Conservation (phyloP, 169 alveolate genomes). For the Cryptosporidium xiaoi region DNA sequence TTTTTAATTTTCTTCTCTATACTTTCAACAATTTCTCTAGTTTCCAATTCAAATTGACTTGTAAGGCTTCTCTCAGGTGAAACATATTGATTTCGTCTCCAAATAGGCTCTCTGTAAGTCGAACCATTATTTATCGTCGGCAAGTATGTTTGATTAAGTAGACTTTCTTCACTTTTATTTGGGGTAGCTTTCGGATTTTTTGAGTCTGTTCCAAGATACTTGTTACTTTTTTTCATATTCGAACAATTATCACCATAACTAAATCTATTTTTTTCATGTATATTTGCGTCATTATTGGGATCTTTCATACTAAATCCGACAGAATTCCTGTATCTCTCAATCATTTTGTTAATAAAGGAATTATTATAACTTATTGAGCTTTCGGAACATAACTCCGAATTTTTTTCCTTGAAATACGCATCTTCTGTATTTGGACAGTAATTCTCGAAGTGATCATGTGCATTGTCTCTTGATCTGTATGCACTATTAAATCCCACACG, state of each 20-base stretch:
- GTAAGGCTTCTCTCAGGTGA: neutral
- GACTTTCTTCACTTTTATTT: neutral
- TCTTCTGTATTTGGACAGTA: neutral
- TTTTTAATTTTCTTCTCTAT: slow-evolving; percentile 41
- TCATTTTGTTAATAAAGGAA: slow-evolving; percentile 25
- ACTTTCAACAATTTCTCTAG: slow-evolving; percentile 35
- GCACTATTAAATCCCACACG: neutral
- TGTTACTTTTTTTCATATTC: neutral
- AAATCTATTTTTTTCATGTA: neutral
- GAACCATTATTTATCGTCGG: neutral
- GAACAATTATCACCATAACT: neutral
- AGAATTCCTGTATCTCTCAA: slow-evolving; percentile 10
- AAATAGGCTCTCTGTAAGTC: neutral
- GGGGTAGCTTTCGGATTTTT: no score
- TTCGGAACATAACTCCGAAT: slow-evolving; percentile 29
- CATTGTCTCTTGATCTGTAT: neutral
- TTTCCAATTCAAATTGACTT: slow-evolving; percentile 18
- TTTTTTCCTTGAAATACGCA: neutral
- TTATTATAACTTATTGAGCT: slow-evolving; percentile 36
- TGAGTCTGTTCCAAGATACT: neutral
- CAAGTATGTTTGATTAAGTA: neutral
- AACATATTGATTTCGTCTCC: neutral
- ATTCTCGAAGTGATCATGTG: neutral
- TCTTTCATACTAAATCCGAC: neutral
- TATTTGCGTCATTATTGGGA: neutral